Base-by-base conservation (phyloP, 1,284 basidiomycete genomes). In the Cystobasidium pallidum region DNA sequence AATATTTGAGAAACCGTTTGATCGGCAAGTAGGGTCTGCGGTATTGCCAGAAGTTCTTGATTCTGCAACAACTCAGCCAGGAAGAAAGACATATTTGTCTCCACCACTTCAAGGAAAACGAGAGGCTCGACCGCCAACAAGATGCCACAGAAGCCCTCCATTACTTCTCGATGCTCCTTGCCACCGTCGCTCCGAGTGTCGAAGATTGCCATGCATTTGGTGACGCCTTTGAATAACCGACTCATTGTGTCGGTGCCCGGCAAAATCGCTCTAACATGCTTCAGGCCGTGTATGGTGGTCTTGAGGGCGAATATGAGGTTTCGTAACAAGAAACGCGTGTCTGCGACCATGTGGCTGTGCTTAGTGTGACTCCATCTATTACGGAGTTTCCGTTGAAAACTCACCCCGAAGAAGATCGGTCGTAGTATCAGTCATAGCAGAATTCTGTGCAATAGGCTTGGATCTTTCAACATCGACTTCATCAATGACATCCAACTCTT, bases 61-160 rank as follows among this genome's bases (percentile, higher is more conserved):
- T 93, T 90, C 66, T 73, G 88, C 76, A 89, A 86, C 0, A 90
- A 86, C 76, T 86, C 86, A 75, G 90, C 85, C 80, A 94, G 90
- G 83, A 94, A 94, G 79, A 93, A 89, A 28, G 88, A 88, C 82
- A 97, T 90, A 80, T 91, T 91, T 78, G 88, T 88, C 45, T 92
- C 94, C 91, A 96, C 71, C 26, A 96, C 90, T 81, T 96, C 92
- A 79, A 94, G 91, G 81, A 96, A 94, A 74, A 94, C 89, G 79
- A 95, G 91, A 3, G 91, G 84, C 79, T 96, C 91, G 75, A 93
- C 86, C 78, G 55, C 54, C 19, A 70, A 39, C 21, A 75, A 52
- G 43, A 72, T 70, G 17, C 61, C 63, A 34, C 55, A 88, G 72
- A 99, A 88, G 83, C 89, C 88, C 74, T 99, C 95, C 80, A 94